These are phyloP conservation scores for Lentithecium fluviatile DNA, from an alignment of 495 filamentous ascomycete genomes.

Conservation along the genomic window DNA sequence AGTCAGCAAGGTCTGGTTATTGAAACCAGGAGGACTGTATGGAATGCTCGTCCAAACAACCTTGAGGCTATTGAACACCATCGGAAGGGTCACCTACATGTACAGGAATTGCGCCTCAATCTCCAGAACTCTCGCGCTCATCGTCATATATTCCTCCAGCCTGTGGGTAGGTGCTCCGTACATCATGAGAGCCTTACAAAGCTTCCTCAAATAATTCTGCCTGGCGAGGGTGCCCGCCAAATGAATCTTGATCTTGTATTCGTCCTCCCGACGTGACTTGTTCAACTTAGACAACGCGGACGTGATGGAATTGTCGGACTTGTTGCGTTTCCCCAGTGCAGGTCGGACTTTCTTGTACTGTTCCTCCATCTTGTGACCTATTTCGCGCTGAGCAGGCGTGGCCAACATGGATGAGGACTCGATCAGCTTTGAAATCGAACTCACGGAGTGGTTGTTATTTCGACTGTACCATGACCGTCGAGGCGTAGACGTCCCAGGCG, in stretches of 20 bases:
- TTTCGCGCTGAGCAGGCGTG: slow-evolving; percentile 41
- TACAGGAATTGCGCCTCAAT: slow-evolving; percentile 92
- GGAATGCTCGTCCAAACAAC: no score
- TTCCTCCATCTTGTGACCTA: slow-evolving; percentile 42
- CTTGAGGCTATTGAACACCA: no score
- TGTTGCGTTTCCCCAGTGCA: slow-evolving; percentile 40
- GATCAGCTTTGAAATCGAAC: slow-evolving; percentile 56
- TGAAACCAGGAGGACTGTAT: no score
- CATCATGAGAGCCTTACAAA: slow-evolving; percentile 82
- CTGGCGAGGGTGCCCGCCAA: slow-evolving; percentile 81
- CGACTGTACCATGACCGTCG: slow-evolving; percentile 62
- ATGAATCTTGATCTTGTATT: slow-evolving; percentile 82
- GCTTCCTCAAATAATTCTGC: slow-evolving; percentile 78
- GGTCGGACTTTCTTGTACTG: slow-evolving; percentile 32
- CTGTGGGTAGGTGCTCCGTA: slow-evolving; percentile 52
- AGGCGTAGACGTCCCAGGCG: slow-evolving; percentile 46
- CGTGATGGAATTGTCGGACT: slow-evolving; percentile 48
- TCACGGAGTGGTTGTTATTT: slow-evolving; percentile 49
- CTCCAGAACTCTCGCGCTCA: slow-evolving; percentile 83
- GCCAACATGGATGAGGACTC: slow-evolving; percentile 57
- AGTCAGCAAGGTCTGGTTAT: no score
- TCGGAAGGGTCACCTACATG: no score
- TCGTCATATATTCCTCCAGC: slow-evolving; percentile 76
- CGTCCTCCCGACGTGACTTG: slow-evolving; percentile 51
- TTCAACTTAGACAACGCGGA: slow-evolving; percentile 48